These are phyloP conservation scores for Protostelium mycophagum DNA, from an alignment of 78 protist genomes.

Conservation along the genomic window DNA sequence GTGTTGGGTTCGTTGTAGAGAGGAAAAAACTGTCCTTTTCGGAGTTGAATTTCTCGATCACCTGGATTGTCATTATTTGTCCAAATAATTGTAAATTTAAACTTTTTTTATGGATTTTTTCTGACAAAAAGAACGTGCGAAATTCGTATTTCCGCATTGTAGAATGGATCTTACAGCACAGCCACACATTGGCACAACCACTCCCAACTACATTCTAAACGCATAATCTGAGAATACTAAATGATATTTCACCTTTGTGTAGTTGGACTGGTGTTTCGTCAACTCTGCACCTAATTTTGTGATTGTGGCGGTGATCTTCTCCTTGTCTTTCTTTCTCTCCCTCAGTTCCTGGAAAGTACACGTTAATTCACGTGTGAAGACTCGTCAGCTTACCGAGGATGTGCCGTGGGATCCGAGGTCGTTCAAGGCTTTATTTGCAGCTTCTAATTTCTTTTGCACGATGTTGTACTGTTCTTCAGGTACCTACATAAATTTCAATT, in stretches of 20 bases:
- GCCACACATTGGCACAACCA: no score
- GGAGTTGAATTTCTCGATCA: slow-evolving; percentile 10
- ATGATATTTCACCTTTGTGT: not conserved
- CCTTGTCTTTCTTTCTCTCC: not conserved
- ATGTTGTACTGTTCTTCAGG: not conserved
- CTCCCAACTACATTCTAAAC: no score
- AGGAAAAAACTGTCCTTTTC: slow-evolving; percentile 23
- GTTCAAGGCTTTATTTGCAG: not conserved
- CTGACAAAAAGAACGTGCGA: no score
- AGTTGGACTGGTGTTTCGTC: not conserved
- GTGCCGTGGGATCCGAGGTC: no score
- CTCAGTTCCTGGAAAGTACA: not conserved
- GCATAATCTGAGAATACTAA: no score
- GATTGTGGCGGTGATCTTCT: not conserved
- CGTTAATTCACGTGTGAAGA: not conserved
- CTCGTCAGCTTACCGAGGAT: not conserved
- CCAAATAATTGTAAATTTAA: no score
- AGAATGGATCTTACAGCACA: no score
- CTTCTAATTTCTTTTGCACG: not conserved
- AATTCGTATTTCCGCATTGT: no score
- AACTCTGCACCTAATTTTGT: not conserved
- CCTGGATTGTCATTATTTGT: no score
- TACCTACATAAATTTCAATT: not conserved
- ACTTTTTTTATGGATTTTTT: no score
- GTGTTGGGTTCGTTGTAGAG: no score